Percentiles rank a stretch among this genome's conserved stretches.
phyloP scores from a whole-genome alignment of 331 rosid species.

The Pyracantha coccinea region DNA sequence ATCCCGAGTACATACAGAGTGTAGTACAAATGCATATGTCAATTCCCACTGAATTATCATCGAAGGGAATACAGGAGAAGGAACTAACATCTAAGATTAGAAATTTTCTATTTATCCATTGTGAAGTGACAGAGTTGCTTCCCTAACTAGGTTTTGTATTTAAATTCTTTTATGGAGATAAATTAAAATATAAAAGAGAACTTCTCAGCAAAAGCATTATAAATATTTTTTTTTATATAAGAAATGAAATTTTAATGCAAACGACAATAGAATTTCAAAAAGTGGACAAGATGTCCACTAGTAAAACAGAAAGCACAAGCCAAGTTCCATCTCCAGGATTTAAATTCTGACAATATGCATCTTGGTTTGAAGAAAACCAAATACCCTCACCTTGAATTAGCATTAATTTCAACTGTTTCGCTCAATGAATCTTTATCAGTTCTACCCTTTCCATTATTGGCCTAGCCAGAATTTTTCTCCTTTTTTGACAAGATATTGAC shows the following conservation, averaged over 20 bases:
- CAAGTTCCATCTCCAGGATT: not conserved
- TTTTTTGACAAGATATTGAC: not conserved
- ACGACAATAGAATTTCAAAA: too few relatives aligned
- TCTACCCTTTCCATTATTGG: not conserved
- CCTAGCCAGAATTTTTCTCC: not conserved
- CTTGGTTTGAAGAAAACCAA: not conserved
- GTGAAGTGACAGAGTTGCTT: not conserved
- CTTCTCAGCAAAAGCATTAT: too few relatives aligned
- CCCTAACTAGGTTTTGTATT: not conserved
- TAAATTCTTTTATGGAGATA: not conserved
- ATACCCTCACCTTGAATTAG: too few relatives aligned
- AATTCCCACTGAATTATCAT: not conserved
- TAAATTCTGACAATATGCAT: not conserved
- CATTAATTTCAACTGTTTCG: not conserved
- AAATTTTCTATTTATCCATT: not conserved
- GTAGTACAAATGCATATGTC: not conserved
- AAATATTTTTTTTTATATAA: too few relatives aligned
- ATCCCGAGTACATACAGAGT: not conserved
- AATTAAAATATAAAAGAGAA: not conserved
- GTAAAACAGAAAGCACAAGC: not conserved
- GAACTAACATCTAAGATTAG: not conserved
- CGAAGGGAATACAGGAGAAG: not conserved
- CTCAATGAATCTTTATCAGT: not conserved
- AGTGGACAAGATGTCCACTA: not conserved
- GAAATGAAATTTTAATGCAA: too few relatives aligned